Conservation (phyloP, 495 filamentous ascomycete genomes). For the Hypoxylon intermedium region DNA sequence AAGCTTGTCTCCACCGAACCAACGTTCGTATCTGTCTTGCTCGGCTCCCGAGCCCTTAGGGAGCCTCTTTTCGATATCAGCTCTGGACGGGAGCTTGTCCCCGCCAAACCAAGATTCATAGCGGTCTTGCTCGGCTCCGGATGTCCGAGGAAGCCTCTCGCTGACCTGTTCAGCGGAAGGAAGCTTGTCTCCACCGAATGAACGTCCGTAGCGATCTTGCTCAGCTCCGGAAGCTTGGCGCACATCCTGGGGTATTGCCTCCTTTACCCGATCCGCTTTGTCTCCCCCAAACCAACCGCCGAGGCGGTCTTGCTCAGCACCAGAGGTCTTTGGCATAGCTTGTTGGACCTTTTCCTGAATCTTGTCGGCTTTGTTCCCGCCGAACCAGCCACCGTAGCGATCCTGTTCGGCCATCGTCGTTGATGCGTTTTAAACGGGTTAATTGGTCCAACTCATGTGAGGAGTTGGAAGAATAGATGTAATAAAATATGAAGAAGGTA, state of each 20-base stretch:
- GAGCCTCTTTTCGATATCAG: constrained; percentile 21
- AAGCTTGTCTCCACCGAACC: constrained; percentile 34
- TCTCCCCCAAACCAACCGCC: constrained; percentile 29
- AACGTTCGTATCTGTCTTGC: constrained; percentile 36
- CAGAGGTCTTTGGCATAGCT: constrained; percentile 14
- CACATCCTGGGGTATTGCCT: constrained; percentile 5
- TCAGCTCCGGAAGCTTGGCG: constrained; percentile 17
- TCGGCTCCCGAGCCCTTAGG: constrained; percentile 33
- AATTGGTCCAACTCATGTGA: not conserved
- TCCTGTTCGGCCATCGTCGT: constrained; percentile 34
- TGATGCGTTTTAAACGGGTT: not conserved
- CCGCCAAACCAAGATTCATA: constrained; percentile 28
- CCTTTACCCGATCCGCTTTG: constrained; percentile 19
- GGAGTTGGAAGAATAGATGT: not conserved
- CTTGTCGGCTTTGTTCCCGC: constrained; percentile 32
- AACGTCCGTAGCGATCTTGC: constrained; percentile 25
- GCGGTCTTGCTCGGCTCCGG: constrained; percentile 30
- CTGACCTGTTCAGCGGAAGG: constrained; percentile 6
- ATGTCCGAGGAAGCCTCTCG: constrained; percentile 1
- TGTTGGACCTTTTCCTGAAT: constrained; percentile 19
- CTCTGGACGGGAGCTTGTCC: constrained; percentile 30
- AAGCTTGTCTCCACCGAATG: constrained; percentile 32
- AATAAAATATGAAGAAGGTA: too few species aligned
- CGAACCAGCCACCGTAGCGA: constrained; percentile 24
- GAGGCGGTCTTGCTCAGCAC: constrained; percentile 27